Evolutionary conservation across 208 protist species (phyloP).

Genomic region (Vickermania ingenoplastis): DNA sequence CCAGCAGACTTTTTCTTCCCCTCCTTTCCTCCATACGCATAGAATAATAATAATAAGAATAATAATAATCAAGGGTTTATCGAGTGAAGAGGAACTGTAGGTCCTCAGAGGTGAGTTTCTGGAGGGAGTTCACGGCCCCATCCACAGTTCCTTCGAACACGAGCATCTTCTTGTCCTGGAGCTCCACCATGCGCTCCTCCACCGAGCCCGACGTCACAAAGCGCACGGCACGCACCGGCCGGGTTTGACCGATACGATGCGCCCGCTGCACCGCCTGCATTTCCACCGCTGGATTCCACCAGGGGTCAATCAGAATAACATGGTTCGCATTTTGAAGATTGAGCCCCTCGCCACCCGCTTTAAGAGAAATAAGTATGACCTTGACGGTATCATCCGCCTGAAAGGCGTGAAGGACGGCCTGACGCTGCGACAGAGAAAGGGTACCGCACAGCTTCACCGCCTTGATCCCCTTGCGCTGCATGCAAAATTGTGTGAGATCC

Average conservation of each 20-base stretch:
- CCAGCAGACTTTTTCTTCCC: too few relatives aligned
- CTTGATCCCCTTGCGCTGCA: slow-evolving; percentile 65
- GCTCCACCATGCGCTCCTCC: slow-evolving; percentile 88
- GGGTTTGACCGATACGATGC: slow-evolving; percentile 98
- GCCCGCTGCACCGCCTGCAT: slow-evolving; percentile 97
- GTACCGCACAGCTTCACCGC: slow-evolving; percentile 87
- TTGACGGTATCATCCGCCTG: slow-evolving; percentile 77
- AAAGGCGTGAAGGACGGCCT: slow-evolving; percentile 77
- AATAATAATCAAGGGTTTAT: too few relatives aligned
- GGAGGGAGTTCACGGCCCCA: slow-evolving; percentile 73
- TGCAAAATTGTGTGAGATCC: slow-evolving; percentile 87
- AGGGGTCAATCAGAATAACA: slow-evolving; percentile 97
- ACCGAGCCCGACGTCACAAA: slow-evolving; percentile 91
- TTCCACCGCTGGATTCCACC: slow-evolving; percentile 98
- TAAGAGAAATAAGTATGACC: slow-evolving; percentile 96
- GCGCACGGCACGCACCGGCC: slow-evolving; percentile 92
- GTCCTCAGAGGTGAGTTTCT: slow-evolving; percentile 77
- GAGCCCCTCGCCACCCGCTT: slow-evolving; percentile 97
- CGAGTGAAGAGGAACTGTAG: slow-evolving; percentile 85
- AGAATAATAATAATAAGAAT: too few relatives aligned
- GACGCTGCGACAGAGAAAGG: slow-evolving; percentile 77
- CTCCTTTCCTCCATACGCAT: too few relatives aligned
- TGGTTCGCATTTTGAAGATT: slow-evolving; percentile 97
- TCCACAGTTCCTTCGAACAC: slow-evolving; percentile 91
- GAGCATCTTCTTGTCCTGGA: slow-evolving; percentile 93